Evolutionary conservation across 495 filamentous ascomycete genomes (phyloP).

Genomic region (Penicillium bialowiezense): DNA sequence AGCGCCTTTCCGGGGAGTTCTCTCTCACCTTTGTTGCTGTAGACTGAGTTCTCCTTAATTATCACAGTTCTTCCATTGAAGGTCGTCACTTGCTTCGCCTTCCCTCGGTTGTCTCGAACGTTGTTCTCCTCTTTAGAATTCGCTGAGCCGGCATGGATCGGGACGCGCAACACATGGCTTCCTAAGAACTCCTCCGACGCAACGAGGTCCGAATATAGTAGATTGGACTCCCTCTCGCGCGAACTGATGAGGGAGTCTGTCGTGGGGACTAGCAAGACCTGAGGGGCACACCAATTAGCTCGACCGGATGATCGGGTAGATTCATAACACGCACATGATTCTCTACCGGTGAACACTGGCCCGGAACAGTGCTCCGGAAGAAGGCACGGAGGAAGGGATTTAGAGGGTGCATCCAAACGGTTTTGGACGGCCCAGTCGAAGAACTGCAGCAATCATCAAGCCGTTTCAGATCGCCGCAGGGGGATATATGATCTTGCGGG

Average conservation of each 20-base stretch:
- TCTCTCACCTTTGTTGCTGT: conserved; percentile 86
- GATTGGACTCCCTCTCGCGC: conserved; percentile 83
- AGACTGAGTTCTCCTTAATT: conserved; percentile 89
- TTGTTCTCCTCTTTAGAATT: conserved; percentile 67
- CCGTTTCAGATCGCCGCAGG: conserved; percentile 22
- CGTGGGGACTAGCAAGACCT: conserved; percentile 90
- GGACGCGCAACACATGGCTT: conserved; percentile 92
- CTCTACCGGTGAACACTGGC: conserved; percentile 89
- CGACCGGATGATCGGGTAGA: conserved; percentile 13
- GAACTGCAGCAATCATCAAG: conserved; percentile 42
- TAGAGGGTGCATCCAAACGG: conserved; percentile 94
- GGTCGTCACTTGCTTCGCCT: conserved; percentile 89
- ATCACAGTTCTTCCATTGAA: conserved; percentile 91
- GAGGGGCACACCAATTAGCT: conserved; percentile 14
- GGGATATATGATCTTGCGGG: conserved; percentile 31
- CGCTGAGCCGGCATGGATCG: conserved; percentile 49
- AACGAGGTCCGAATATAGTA: conserved; percentile 75
- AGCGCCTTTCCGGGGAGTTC: background rate
- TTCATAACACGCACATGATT: conserved; percentile 64
- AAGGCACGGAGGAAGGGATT: conserved; percentile 98
- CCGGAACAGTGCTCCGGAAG: conserved; percentile 89
- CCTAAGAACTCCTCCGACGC: conserved; percentile 90
- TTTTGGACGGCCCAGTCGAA: conserved; percentile 46
- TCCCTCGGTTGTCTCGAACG: conserved; percentile 85
- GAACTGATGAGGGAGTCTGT: conserved; percentile 86